A percentile compares a stretch with the other conserved stretches of the same genome.
These are phyloP conservation scores for Hansfordia pulvinata DNA, from an alignment of 2,329 filamentous ascomycete genomes.

Conservation along the genomic window DNA sequence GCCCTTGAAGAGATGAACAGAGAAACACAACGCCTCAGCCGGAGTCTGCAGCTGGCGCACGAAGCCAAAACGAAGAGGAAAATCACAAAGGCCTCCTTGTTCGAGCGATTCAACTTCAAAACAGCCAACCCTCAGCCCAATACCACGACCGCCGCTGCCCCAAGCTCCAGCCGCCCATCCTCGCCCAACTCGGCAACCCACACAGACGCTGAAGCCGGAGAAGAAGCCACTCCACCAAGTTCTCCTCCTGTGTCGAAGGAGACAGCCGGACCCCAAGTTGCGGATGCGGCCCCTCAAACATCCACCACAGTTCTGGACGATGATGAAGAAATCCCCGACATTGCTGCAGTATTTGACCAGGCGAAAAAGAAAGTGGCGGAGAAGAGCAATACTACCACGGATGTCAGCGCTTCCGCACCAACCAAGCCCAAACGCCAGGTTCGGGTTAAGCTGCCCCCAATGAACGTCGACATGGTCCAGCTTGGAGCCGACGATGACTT, in stretches of 20 bases:
- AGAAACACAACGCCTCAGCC: slow-evolving; percentile 81
- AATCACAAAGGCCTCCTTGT: slow-evolving; percentile 69
- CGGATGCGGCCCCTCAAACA: slow-evolving; percentile 1
- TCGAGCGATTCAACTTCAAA: slow-evolving; percentile 72
- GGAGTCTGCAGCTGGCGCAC: slow-evolving; percentile 84
- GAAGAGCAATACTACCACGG: slow-evolving; percentile 21
- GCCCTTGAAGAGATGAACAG: slow-evolving; percentile 89
- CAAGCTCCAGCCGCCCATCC: slow-evolving; percentile 42
- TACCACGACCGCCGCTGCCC: no score
- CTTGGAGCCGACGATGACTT: slow-evolving; percentile 57
- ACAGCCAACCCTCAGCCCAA: slow-evolving; percentile 22
- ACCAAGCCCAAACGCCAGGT: slow-evolving; percentile 37
- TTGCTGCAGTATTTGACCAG: slow-evolving; percentile 34
- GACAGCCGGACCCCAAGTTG: slow-evolving; percentile 2
- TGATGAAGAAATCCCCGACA: slow-evolving; percentile 21
- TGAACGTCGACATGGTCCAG: no score
- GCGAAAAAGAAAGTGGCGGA: slow-evolving; percentile 43
- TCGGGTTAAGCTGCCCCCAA: slow-evolving; percentile 36
- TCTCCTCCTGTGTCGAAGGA: slow-evolving; percentile 37
- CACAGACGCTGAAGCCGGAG: slow-evolving; percentile 36
- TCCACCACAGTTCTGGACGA: slow-evolving; percentile 9
- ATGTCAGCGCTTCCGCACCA: no score
- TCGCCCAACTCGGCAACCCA: slow-evolving; percentile 28
- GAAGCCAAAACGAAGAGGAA: slow-evolving; percentile 86
- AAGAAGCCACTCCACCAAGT: slow-evolving; percentile 56